These are phyloP conservation scores for Croton setiger DNA, from an alignment of 441 rosid genomes.

Conservation along the genomic window DNA sequence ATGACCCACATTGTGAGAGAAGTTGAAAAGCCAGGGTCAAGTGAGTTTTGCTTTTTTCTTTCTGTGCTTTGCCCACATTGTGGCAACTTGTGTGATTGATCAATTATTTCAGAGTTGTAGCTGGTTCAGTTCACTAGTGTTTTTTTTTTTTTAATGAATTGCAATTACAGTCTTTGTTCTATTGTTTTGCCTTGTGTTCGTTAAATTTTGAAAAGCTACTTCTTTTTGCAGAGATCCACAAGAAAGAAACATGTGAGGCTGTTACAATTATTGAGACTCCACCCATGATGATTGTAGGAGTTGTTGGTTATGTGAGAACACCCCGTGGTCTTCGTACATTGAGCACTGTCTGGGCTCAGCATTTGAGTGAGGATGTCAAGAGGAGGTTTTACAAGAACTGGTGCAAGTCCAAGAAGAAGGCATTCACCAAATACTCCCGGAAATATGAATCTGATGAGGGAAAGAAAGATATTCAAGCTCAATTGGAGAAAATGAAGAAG, in stretches of 20 bases:
- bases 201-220: background rate
- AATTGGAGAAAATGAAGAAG: constrained; percentile 78
- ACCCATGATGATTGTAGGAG: constrained; percentile 79
- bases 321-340: constrained; percentile 67
- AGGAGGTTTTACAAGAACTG: constrained; percentile 90
- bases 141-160: no score
- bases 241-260: constrained; percentile 88
- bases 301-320: constrained; percentile 75
- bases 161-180: background rate
- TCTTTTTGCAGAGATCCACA: constrained; percentile 52
- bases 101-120: no score
- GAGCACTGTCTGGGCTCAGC: constrained; percentile 91
- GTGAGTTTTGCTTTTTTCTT: constrained; percentile 11
- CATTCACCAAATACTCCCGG: constrained; percentile 65
- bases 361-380: constrained; percentile 79
- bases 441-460: constrained; percentile 63
- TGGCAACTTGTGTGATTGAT: no score
- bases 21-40: constrained; percentile 91
- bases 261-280: constrained; percentile 82
- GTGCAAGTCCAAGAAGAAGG: constrained; percentile 92
- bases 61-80: background rate
- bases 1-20: constrained; percentile 92
- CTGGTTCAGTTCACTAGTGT: no score
- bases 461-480: constrained; percentile 53
- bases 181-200: background rate